Evolutionary conservation across 1,139 yeast species (phyloP), one percentile per base, ranked within the genome.

Genomic region (Schizosaccharomyces versatilis): DNA sequence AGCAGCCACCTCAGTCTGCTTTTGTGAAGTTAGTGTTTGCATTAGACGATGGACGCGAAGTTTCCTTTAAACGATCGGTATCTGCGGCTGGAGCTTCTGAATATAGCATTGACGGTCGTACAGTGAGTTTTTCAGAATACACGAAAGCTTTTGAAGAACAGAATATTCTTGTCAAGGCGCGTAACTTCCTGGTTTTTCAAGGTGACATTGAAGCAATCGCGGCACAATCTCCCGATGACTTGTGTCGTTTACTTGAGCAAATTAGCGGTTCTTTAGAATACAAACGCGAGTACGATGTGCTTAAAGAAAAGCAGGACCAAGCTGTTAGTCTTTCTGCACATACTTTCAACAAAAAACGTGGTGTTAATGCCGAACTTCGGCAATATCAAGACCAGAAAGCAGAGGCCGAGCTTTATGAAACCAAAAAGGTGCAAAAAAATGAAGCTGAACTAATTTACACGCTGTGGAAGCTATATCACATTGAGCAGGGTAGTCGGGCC

Each of bases 191-290:
- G 59, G 97, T 93, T 14, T 88, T 90, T 65, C 52, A 54, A 44
- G 98, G 98, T 56, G 97, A 90, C 65, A 94, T 90, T 53, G 98
- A 90, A 65, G 82, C 81, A 61, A 80, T 90, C 54, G 98, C 98
- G 0, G 76, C 94, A 1, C 95, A 88, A 65, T 79, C 90, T 0
- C 78, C 97, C 0, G 68, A 69, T 49, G 95, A 85, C 53, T 71
- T 90, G 58, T 78, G 94, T 2, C 73, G 70, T 53, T 68, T 88
- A 59, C 71, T 93, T 56, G 99, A 90, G 67, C 79, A 78, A 36
- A 79, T 90, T 38, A 54, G 59, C 41, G 59, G 59, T 17, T 54
- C 51, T 0, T 68, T 70, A 6, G 94, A 84, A 53, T 77, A 68
- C 61, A 73, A 76, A 53, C 71, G 71, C 38, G 85, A 84, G 58